Base-by-base conservation (phyloP, 1,284 basidiomycete genomes). In the Heterobasidion annosum region DNA sequence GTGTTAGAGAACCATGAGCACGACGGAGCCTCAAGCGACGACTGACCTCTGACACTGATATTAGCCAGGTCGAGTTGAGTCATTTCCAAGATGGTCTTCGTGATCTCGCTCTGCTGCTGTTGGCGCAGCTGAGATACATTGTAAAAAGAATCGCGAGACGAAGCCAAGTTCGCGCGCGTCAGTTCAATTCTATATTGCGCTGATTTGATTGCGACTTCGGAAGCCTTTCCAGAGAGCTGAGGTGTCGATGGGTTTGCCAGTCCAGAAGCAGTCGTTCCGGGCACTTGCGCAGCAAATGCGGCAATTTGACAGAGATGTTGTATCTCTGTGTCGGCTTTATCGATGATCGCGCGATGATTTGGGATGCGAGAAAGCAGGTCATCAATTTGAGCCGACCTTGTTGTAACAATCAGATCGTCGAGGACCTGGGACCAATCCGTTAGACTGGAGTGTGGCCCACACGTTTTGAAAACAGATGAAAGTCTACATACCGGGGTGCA, bases 21-120 rank as follows among this genome's bases (percentile, higher is more conserved):
- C 8, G 4, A 15, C 51, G n/a, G 1, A 25, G 25, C 25, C 25
- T 25, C 25, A 25, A 25, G 25, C 25, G 25, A 25, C 3, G 25
- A 12, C 16, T 37, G 6, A 48, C 52, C 52, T 53, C 16, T 15
- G 9, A 53, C 32, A 6, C 34, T 53, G 45, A 42, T 12, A 13
- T 53, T 53, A 13, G 47, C 52, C 8, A 53, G 52, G 33, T 53
- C 32, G 6, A 53, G 34, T 4, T 45, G 52, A 19, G 45, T 53
- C 46, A 48, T 48, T 13, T 53, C 46, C 15, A 53, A 9, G n/a
- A 53, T 53, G 18, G 46, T 53, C 12, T n/a, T 34, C 12, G 52
- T 53, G 19, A 53, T 53, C 18, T 53, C 52, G 35, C 52, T 53
- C 52, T 53, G 52, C 32, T 53, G 52, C 34, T 19, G n/a, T 19